phyloP scores from a whole-genome alignment of 2,329 filamentous ascomycete genomes.

The Alternaria postmessia region DNA sequence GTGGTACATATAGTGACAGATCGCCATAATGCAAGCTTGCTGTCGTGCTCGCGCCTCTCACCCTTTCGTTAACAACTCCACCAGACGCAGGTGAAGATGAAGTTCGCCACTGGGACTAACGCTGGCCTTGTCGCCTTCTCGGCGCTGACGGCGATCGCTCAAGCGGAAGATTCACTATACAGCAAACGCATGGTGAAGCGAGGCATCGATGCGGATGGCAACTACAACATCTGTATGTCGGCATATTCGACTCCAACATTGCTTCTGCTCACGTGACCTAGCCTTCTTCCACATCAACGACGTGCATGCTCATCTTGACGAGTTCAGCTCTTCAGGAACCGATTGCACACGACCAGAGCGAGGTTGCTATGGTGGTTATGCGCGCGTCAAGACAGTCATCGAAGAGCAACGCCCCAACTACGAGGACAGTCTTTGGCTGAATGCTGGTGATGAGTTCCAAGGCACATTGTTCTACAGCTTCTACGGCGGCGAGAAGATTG shows the following conservation, averaged over 20 bases:
- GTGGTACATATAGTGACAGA: conserved; percentile 24
- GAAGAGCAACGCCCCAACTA: conserved; percentile 65
- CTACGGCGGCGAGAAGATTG: conserved; percentile 73
- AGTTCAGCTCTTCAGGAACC: conserved; percentile 68
- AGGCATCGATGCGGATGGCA: conserved; percentile 41
- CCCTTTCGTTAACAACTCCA: background rate
- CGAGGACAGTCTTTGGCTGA: conserved; percentile 69
- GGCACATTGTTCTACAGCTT: conserved; percentile 73
- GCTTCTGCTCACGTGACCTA: conserved; percentile 16
- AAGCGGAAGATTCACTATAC: conserved; percentile 42
- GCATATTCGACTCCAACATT: no score
- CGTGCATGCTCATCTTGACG: conserved; percentile 71
- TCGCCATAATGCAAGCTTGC: background rate
- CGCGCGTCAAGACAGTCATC: conserved; percentile 68
- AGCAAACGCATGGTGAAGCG: conserved; percentile 42
- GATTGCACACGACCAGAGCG: conserved; percentile 65
- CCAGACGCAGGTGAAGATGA: conserved; percentile 28
- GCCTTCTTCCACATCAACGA: conserved; percentile 75
- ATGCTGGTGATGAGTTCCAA: conserved; percentile 74
- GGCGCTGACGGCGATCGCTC: conserved; percentile 24
- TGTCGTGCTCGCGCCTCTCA: conserved; percentile 9
- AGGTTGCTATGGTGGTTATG: conserved; percentile 71
- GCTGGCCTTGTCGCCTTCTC: conserved; percentile 31
- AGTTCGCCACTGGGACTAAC: conserved; percentile 24
- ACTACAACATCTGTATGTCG: conserved; percentile 47